Base-by-base conservation (phyloP, 2,329 filamentous ascomycete genomes). In the Exophiala sideris region DNA sequence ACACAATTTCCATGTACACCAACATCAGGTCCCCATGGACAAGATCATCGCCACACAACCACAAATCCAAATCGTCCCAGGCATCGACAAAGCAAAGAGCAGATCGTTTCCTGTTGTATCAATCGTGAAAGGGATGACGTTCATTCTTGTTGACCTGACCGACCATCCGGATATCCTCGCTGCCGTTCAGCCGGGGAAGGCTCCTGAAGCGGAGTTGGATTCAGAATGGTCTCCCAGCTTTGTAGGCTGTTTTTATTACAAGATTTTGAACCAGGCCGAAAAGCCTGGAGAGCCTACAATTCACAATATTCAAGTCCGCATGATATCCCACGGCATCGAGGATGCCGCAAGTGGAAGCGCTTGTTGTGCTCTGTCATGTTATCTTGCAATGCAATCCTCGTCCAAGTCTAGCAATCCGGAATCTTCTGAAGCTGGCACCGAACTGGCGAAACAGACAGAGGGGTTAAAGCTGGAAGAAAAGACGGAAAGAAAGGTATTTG, bases 71-170 rank as follows among this genome's bases (percentile, higher is more conserved):
- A 61, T 60, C 3, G 56, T 63, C 21, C 61, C 63, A 5, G 60
- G 64, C 2, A 61, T 63, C 35, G 62, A 62, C 11, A 66, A 64
- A 45, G 61, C 54, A 42, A 64, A 56, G n/a, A 53, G 47, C 35
- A 60, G 47, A n/a, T 69, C 69, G 3, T 73, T 78, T 7, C 77
- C 79, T 11, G 64, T 82, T 14, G 77, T 84, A 52, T 84, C 80
- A 59, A 81, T 91, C 42, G 87, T 90, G 34, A 82, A 82, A 41
- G 88, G 88, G 45, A 87, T 91, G 84, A 82, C 81, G 1, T 70
- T 68, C 55, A 64, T 64, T 9, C 63, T 70, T 1, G 61, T 71
- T 24, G 65, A 67, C 36, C 56, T 70, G 44, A 66, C 66, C 1
- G 62, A 61, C 7, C 60, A 62, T 36, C 64, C 63, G 1, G 60